Percentiles rank a stretch among this genome's conserved stretches.
phyloP scores from a whole-genome alignment of 768 basidiomycete species.

The Mycena haematopus region DNA sequence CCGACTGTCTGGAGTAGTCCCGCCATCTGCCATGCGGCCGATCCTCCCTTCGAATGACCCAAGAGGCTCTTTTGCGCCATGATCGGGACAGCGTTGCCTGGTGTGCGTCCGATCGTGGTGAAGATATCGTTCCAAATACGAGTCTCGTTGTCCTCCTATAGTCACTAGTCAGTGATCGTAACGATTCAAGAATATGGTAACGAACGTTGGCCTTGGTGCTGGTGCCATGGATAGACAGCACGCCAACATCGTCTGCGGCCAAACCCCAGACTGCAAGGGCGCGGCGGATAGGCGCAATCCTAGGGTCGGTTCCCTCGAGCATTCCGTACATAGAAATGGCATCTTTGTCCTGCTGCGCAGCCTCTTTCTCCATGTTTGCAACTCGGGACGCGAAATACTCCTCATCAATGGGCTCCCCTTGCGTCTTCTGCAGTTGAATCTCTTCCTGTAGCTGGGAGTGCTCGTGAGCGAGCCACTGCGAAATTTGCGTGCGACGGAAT shows the following conservation, averaged over 20 bases:
- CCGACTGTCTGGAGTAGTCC: slow-evolving; percentile 87
- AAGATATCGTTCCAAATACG: slow-evolving; percentile 97
- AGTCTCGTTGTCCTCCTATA: slow-evolving; percentile 95
- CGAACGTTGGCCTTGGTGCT: slow-evolving; percentile 83
- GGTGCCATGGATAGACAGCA: slow-evolving; percentile 88
- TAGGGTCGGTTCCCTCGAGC: slow-evolving; percentile 87
- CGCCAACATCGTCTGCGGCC: slow-evolving; percentile 90
- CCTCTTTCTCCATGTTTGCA: slow-evolving; percentile 89
- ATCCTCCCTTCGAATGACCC: slow-evolving; percentile 98
- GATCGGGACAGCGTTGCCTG: slow-evolving; percentile 96
- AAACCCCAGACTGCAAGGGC: slow-evolving; percentile 98
- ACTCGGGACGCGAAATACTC: slow-evolving; percentile 80
- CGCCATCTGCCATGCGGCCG: slow-evolving; percentile 97
- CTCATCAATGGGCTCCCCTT: slow-evolving; percentile 59
- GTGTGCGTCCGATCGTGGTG: slow-evolving; percentile 84
- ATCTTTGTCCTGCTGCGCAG: slow-evolving; percentile 89
- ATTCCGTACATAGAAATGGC: slow-evolving; percentile 94
- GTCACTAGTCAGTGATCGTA: slow-evolving; percentile 23
- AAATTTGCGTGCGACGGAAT: slow-evolving; percentile 95
- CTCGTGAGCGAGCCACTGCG: slow-evolving; percentile 93
- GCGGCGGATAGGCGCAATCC: slow-evolving; percentile 89
- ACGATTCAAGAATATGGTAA: slow-evolving; percentile 10
- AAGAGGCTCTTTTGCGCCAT: slow-evolving; percentile 98
- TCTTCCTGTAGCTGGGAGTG: slow-evolving; percentile 85
- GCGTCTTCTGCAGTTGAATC: slow-evolving; percentile 61